Evolutionary conservation across 495 filamentous ascomycete genomes (phyloP).

Genomic region (Hyaloscypha hepaticicola): DNA sequence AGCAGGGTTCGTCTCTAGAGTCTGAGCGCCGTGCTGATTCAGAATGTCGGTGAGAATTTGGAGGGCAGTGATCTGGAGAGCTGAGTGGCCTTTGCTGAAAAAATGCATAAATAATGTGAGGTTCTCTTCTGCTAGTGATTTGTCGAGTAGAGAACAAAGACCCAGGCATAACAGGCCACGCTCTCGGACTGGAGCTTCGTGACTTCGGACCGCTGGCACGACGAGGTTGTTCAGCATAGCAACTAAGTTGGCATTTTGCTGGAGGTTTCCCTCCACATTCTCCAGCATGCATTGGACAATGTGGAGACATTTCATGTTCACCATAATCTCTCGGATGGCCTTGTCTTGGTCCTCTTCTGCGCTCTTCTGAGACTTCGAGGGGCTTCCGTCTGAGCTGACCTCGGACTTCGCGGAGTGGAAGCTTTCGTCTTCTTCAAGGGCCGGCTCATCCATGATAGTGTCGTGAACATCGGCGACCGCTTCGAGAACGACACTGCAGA

Average conservation of each 20-base stretch:
- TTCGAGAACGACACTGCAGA: constrained; percentile 89
- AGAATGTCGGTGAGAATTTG: constrained; percentile 95
- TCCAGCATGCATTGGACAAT: constrained; percentile 97
- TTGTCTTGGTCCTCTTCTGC: constrained; percentile 78
- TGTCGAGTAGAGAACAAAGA: constrained; percentile 86
- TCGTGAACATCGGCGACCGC: constrained; percentile 96
- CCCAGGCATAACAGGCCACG: constrained; percentile 86
- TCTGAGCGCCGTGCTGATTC: constrained; percentile 76
- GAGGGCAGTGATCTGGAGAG: constrained; percentile 82
- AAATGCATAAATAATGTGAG: constrained; percentile 93
- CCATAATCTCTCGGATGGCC: constrained; percentile 83
- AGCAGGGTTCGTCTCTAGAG: constrained; percentile 56
- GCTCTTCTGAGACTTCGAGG: constrained; percentile 52
- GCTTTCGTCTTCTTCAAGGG: constrained; percentile 69
- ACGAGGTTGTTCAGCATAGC: constrained; percentile 96
- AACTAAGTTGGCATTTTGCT: constrained; percentile 82
- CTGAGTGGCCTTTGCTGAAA: constrained; percentile 87
- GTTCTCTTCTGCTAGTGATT: constrained; percentile 89
- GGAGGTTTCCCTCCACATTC: constrained; percentile 80
- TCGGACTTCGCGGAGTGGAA: constrained; percentile 91
- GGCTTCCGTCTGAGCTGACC: constrained; percentile 63
- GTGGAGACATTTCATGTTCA: constrained; percentile 97
- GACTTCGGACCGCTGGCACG: constrained; percentile 88
- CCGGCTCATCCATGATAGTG: constrained; percentile 64
- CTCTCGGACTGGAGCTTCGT: constrained; percentile 91